Percentiles rank a stretch among this genome's conserved stretches.
These are phyloP conservation scores for Candida endomychidarum DNA, from an alignment of 805 yeast species.

Conservation along the genomic window DNA sequence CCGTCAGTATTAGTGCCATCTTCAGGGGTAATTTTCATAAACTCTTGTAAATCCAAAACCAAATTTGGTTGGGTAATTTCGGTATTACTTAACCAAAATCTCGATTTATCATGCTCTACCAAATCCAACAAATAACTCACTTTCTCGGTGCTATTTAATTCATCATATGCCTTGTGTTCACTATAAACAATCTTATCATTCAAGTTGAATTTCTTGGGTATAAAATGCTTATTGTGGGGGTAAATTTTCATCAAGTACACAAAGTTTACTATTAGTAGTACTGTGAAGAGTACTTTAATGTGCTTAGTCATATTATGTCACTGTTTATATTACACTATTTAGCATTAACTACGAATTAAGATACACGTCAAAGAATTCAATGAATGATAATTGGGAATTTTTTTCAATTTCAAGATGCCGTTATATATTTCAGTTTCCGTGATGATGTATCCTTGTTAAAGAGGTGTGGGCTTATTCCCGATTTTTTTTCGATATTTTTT, in stretches of 20 bases:
- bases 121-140: constrained; percentile 20
- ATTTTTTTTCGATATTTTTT: not conserved
- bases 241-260: constrained; percentile 22
- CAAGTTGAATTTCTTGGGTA: constrained; percentile 13
- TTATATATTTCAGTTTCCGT: too few relatives aligned
- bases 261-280: constrained; percentile 22
- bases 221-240: constrained; percentile 1
- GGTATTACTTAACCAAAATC: constrained; percentile 33
- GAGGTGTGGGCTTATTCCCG: not conserved
- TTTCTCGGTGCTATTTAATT: constrained; percentile 19
- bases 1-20: too few relatives aligned
- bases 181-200: constrained; percentile 22
- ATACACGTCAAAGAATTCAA: not conserved
- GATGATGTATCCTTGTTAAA: constrained; percentile 1
- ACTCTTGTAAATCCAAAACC: constrained; percentile 20
- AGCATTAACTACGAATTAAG: not conserved
- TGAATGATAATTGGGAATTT: too few relatives aligned
- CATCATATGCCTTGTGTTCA: constrained; percentile 17
- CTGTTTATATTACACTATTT: constrained; percentile 1
- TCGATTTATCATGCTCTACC: constrained; percentile 22
- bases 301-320: constrained; percentile 15
- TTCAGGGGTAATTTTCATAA: too few relatives aligned
- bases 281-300: constrained; percentile 19
- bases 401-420: too few relatives aligned
- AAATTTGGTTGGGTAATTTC: constrained; percentile 23